Evolutionary conservation across 2,329 filamentous ascomycete species (phyloP), one percentile per base, ranked within the genome.

Genomic region (Paraphaeosphaeria minitans): DNA sequence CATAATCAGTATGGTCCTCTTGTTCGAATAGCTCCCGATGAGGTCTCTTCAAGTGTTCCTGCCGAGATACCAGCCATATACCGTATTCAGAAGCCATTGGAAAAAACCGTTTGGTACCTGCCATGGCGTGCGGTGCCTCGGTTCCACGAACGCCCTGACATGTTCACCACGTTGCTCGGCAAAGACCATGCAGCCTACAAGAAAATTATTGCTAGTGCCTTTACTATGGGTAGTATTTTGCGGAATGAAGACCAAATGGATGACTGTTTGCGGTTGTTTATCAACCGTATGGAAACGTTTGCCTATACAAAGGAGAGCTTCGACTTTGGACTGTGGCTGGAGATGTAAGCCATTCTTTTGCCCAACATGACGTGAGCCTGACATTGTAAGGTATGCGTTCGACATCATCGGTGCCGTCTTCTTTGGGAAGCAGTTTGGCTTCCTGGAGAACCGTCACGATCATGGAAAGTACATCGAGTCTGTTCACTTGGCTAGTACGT

Each of bases 1-100:
- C 64, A 66, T 47, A 47, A 60, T 14, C 43, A 53, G 31, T 66
- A 66, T 46, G 81, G 82, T 5, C 72, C 75, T 0, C 74, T 83
- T 3, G 79, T 84, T 16, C 78, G 82, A 10, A 71, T 82, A 49
- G 76, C 74, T 1, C 81, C 82, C 2, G 75, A 81, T 57, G 80
- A 83, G 52, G 59, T 66, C 24, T 54, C 46, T 16, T 35, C 48
- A 13, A 35, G 22, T 12, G 53, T 62, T 19, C 56, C 53, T 4
- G 14, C 43, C 12, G 58, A 57, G 16, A 57, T 62, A n/a, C 52
- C 51, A 1, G 53, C 58, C 13, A 66, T 68, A 29, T 68, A 69
- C 51, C 58, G 47, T 9, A 51, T 57, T 24, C 61, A 64, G 13
- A 58, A 49, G 21, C 62, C 63, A 10, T 60, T 65, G 13, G 52